These are phyloP conservation scores for Penicillium sp. DNA, from an alignment of 2,329 filamentous ascomycete genomes.

Conservation along the genomic window DNA sequence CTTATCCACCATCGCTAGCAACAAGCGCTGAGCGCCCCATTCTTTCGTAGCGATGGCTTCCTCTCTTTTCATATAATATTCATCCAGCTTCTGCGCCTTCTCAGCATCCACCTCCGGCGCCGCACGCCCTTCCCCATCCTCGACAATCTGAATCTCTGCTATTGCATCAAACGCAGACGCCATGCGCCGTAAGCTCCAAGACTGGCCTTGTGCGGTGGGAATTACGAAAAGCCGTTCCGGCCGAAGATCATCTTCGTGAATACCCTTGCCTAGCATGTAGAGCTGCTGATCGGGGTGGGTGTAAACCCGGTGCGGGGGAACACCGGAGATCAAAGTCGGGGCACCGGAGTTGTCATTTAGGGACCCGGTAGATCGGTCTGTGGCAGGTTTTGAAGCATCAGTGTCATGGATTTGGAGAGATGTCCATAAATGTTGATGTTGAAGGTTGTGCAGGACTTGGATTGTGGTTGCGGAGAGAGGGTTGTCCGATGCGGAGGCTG, in stretches of 20 bases:
- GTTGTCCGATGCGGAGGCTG: slow-evolving; percentile 23
- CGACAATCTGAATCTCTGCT: slow-evolving; percentile 22
- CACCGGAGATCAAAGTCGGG: slow-evolving; percentile 58
- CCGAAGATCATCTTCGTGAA: slow-evolving; percentile 48
- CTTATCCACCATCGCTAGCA: slow-evolving; percentile 58
- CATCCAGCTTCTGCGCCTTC: slow-evolving; percentile 30
- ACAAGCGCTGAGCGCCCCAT: slow-evolving; percentile 53
- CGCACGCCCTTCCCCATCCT: slow-evolving; percentile 7
- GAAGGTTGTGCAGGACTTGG: slow-evolving; percentile 63
- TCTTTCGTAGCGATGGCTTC: slow-evolving; percentile 31
- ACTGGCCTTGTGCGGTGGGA: slow-evolving; percentile 58
- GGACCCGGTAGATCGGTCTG: background rate
- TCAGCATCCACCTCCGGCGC: slow-evolving; percentile 20
- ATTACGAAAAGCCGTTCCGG: slow-evolving; percentile 60
- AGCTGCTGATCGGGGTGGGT: slow-evolving; percentile 65
- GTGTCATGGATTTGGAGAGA: slow-evolving; percentile 51
- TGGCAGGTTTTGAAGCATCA: background rate
- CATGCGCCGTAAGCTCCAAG: slow-evolving; percentile 58
- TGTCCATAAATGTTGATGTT: slow-evolving; percentile 63
- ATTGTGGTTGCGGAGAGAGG: slow-evolving; percentile 50
- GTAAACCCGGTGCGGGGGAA: slow-evolving; percentile 61
- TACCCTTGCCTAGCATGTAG: slow-evolving; percentile 54
- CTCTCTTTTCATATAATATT: slow-evolving; percentile 32
- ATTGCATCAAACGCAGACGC: slow-evolving; percentile 59
- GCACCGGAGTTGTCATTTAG: slow-evolving; percentile 25